Conservation (phyloP, 1,284 basidiomycete genomes). For the Sporisorium scitamineum region DNA sequence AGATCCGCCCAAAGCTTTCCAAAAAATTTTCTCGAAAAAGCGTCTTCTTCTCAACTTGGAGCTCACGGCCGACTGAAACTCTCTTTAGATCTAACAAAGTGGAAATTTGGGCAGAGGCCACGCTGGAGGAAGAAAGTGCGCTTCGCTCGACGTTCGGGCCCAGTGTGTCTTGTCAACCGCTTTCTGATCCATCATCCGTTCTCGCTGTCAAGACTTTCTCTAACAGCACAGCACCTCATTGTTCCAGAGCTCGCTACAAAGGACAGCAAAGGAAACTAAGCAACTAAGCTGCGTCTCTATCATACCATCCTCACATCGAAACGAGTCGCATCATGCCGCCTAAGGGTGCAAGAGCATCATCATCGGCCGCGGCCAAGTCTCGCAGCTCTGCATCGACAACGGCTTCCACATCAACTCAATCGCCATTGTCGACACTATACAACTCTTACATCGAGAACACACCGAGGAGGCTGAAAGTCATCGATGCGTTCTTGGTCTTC, state of each 20-base stretch:
- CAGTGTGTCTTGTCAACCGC: not conserved
- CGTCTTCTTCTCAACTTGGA: not conserved
- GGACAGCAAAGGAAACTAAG: not conserved
- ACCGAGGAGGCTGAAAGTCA: slow-evolving; percentile 86
- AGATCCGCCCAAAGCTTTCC: slow-evolving; percentile 10
- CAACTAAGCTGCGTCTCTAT: not conserved
- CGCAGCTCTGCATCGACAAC: slow-evolving; percentile 25
- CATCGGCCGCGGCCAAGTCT: slow-evolving; percentile 16
- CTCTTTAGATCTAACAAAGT: not conserved
- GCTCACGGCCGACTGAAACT: slow-evolving; percentile 27
- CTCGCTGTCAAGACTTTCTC: not conserved
- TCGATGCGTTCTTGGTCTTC: slow-evolving; percentile 92
- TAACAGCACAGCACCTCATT: not conserved
- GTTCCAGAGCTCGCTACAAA: not conserved
- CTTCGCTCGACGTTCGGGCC: slow-evolving; percentile 28
- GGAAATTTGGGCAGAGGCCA: slow-evolving; percentile 7
- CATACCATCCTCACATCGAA: not conserved
- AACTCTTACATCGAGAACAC: slow-evolving; percentile 83
- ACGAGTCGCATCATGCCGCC: slow-evolving; percentile 29
- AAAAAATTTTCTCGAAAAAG: slow-evolving; percentile 22
- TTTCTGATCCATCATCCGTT: slow-evolving; percentile 4
- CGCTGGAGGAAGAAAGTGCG: slow-evolving; percentile 27
- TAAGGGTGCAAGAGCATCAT: slow-evolving; percentile 28
- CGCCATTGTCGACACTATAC: slow-evolving; percentile 72
- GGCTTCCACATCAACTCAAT: slow-evolving; percentile 21